Evolutionary conservation across 2,329 filamentous ascomycete species (phyloP), one percentile per base, ranked within the genome.

Genomic region (Cyphellophora attinorum): DNA sequence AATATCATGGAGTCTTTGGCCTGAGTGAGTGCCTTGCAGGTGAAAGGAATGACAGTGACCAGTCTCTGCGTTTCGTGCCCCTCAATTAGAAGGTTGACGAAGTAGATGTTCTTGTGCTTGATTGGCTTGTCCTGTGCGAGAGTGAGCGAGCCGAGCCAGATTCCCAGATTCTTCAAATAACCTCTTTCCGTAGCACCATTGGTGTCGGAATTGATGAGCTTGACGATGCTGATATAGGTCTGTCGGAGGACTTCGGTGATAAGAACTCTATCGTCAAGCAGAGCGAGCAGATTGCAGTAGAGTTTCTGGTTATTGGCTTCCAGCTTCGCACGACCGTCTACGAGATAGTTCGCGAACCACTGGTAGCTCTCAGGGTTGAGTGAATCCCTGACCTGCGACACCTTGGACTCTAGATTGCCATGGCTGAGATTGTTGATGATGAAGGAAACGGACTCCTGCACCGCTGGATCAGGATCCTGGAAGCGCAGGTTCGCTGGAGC

Each of bases 371-470:
- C 78, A 34, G 81, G 75, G 33, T 85, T 78, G 31, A 98, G 64
- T 29, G 83, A 76, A 25, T 85, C 79, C 32, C 76, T 79, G 23
- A 98, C 72, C 47, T 95, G 86, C 34, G 72, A 70, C 51, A 89
- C 80, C 60, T 95, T 95, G 27, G 80, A 72, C 34, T 84, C 77
- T 12, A 98, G 67, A 29, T 94, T 96, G 27, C 81, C 78, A 48
- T 91, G 81, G 0, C 91, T 96, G 34, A 98, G 79, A 49, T 98
- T 98, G 68, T 98, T 98, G 39, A 98, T 68, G 16, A 93, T 83
- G 51, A 98, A 98, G 47, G 94, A 78, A 25, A 98, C 86, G 57
- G 85, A 93, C 57, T 93, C 91, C 49, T 94, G 88, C 1, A 82
- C 74, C 14, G 89, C 83, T 44, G 85, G 81, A 42, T 81, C 73